Base-by-base conservation (phyloP, 164 flowering plant species). In the Macadamia tetraphylla region DNA sequence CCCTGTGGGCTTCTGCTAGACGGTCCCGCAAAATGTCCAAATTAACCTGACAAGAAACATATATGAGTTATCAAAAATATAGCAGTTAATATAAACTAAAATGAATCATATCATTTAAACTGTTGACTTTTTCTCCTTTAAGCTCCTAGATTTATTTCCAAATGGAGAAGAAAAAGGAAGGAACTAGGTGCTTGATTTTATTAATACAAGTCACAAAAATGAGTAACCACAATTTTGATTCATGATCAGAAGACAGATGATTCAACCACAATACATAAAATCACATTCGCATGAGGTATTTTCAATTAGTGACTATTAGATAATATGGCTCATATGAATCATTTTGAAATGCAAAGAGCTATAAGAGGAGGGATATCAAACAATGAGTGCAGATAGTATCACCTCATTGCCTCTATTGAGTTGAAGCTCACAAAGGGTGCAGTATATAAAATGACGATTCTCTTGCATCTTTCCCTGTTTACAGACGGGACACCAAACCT, bases 401-500 rank as follows among this genome's bases (percentile, higher is more conserved):
- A 85, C 98, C 96, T 88, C 91, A 68, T 84, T 72, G 62, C 77
- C 90, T 80, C 77, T 83, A 65, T 67, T 72, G 51, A 94, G 87
- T 72, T 77, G 80, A 73, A 90, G 78, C 64, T 83, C 66, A 77
- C 98, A 94, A 44, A 49, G 65, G 64, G 66, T 75, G 85, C 97
- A 94, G 76, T 70, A 77, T 63, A 94, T 83, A 66, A 69, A 69
- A 74, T 49, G 74, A 11, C n/a, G 68, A 49, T 81, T 81, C 77
- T 94, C 88, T 72, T 69, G 77, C 69, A 94, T 67, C 64, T 79
- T 83, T 70, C 97, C 97, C 60, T 69, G 81, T 81, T 84, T 87
- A 81, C 98, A 94, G 67, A 90, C 73, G 53, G 98, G 98, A 68
- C 98, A 94, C 98, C 98, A 94, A 51, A 81, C 68, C 74, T 66